These are phyloP conservation scores for Scutellaria minor DNA, from an alignment of 257 asterid species.

Conservation along the genomic window DNA sequence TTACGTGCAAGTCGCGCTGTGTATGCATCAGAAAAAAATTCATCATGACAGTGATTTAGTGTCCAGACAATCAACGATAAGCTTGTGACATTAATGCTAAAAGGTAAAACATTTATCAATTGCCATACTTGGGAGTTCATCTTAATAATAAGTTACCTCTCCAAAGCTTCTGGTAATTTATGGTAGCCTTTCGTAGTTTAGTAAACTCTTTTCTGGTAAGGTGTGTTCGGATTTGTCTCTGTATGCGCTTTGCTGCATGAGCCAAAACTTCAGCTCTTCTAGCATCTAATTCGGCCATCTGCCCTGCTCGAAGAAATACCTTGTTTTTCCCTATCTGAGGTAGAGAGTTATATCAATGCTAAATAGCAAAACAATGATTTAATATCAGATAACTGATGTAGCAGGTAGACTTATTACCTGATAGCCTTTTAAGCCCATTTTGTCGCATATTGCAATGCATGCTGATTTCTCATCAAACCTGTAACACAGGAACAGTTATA, in stretches of 20 bases:
- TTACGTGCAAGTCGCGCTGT: conserved; percentile 77
- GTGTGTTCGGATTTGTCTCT: conserved; percentile 84
- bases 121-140: background rate
- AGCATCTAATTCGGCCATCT: conserved; percentile 97
- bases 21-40: conserved; percentile 29
- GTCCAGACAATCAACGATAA: background rate
- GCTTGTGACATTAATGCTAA: conserved; percentile 22
- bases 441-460: conserved; percentile 71
- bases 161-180: conserved; percentile 71
- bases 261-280: conserved; percentile 86
- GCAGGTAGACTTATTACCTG: conserved; percentile 54
- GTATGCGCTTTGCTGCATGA: conserved; percentile 75
- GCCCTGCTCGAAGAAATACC: conserved; percentile 97
- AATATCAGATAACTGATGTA: conserved; percentile 20
- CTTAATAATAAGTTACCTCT: conserved; percentile 61
- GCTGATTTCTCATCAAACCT: conserved; percentile 90
- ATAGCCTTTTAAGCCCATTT: conserved; percentile 86
- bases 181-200: conserved; percentile 67
- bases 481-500: conserved; percentile 28
- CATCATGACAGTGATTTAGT: conserved; percentile 7
- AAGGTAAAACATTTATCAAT: background rate
- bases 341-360: conserved; percentile 21
- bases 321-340: conserved; percentile 88
- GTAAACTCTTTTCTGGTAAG: conserved; percentile 78
- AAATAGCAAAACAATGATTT: conserved; percentile 27